Percentiles rank a stretch among this genome's conserved stretches.
phyloP scores from a whole-genome alignment of 805 yeast genomes.

The Spathaspora arborariae region DNA sequence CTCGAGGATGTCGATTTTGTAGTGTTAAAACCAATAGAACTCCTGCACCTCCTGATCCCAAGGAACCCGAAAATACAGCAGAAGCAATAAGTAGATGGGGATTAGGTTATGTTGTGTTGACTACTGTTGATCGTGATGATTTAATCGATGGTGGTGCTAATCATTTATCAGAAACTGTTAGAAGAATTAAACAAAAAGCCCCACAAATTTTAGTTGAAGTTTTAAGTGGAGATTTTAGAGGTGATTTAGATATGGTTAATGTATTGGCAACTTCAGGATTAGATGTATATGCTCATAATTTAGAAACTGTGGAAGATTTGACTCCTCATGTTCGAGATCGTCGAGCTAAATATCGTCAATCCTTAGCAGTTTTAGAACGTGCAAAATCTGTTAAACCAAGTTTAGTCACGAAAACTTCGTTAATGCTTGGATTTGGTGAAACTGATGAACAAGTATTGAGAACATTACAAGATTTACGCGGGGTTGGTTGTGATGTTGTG shows the following conservation, averaged over 20 bases:
- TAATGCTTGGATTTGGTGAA: constrained; percentile 97
- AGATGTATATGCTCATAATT: constrained; percentile 95
- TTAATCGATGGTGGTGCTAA: constrained; percentile 87
- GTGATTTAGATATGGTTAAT: constrained; percentile 77
- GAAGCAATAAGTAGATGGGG: constrained; percentile 98
- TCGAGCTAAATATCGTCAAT: constrained; percentile 91
- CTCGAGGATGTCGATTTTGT: constrained; percentile 98
- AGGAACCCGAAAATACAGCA: constrained; percentile 97
- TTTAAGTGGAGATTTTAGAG: constrained; percentile 92
- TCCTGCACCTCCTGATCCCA: constrained; percentile 89
- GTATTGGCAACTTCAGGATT: constrained; percentile 80
- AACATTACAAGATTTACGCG: constrained; percentile 74
- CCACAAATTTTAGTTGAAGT: constrained; percentile 92
- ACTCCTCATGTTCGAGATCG: constrained; percentile 96
- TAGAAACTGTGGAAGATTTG: constrained; percentile 92
- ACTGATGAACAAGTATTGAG: constrained; percentile 82
- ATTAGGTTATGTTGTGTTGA: constrained; percentile 92
- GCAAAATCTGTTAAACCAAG: constrained; percentile 78
- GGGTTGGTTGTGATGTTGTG: constrained; percentile 81
- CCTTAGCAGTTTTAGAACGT: constrained; percentile 67
- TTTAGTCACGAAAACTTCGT: constrained; percentile 84
- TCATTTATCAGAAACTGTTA: constrained; percentile 86
- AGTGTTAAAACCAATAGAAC: constrained; percentile 88
- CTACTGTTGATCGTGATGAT: constrained; percentile 98
- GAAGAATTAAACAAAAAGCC: constrained; percentile 77